These are phyloP conservation scores for Leptosphaerulina australis DNA, from an alignment of 2,329 filamentous ascomycete genomes.

Conservation along the genomic window DNA sequence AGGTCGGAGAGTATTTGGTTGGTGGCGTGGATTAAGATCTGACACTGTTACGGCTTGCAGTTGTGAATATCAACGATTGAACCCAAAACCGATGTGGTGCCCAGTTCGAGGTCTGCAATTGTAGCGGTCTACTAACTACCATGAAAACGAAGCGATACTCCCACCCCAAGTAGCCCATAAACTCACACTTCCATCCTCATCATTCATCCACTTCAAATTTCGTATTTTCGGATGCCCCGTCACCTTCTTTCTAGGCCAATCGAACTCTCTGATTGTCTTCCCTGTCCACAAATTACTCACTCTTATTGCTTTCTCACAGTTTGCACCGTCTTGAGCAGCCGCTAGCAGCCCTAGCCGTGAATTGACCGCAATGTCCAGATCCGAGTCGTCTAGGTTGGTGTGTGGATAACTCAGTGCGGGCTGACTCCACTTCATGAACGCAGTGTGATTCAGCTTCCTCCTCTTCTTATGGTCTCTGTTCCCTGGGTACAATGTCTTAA, in stretches of 20 bases:
- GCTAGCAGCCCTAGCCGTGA: constrained; percentile 41
- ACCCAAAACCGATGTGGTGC: too few species aligned
- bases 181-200: constrained; percentile 22
- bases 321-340: constrained; percentile 34
- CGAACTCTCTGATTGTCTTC: constrained; percentile 32
- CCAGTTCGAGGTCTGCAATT: too few species aligned
- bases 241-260: not conserved
- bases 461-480: constrained; percentile 20
- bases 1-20: constrained; percentile 70
- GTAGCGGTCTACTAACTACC: too few species aligned
- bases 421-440: constrained; percentile 26
- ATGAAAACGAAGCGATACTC: constrained; percentile 27
- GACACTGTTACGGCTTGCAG: too few species aligned
- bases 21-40: constrained; percentile 43
- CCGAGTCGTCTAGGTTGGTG: constrained; percentile 32
- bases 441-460: constrained; percentile 17
- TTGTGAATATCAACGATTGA: too few species aligned
- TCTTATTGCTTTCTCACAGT: constrained; percentile 22
- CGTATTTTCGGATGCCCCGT: constrained; percentile 17
- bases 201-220: constrained; percentile 41
- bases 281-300: constrained; percentile 46
- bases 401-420: constrained; percentile 39
- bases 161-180: constrained; percentile 36
- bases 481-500: constrained; percentile 18
- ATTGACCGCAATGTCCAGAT: constrained; percentile 41